Evolutionary conservation across 1,139 yeast genomes (phyloP), one percentile per base, ranked within the genome.

Genomic region (Kodamaea alishanica): DNA sequence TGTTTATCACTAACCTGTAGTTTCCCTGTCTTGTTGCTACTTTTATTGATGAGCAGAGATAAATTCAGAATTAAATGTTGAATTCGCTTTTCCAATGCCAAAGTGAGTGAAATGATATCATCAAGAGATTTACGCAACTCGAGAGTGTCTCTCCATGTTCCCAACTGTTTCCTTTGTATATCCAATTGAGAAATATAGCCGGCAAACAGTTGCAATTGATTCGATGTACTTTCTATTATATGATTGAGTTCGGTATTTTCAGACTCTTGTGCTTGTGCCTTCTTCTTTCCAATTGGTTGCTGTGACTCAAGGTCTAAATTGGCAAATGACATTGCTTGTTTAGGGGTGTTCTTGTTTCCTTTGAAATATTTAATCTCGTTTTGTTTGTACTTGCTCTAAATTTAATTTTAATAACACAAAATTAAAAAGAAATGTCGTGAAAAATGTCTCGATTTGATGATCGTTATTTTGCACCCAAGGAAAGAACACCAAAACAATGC

Each of bases 291-390:
- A 6, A 49, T 33, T 12, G 60, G 56, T 38, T 47, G 61, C 47
- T 79, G 84, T 2, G 84, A 77, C 53, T 79, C 85, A 8, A 76
- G 46, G 55, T 79, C 85, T 33, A 62, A 63, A 43, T 74, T 73
- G 32, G 82, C 79, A 63, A 80, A 79, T 3, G 86, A 80, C 86
- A 80, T 80, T 12, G 26, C 10, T 28, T 25, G 20, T 27, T 20
- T 7, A 10, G 28, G 10, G 4, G 28, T 26, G 28, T 10, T 26
- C 10, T 9, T 9, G 28, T 26, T 26, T 26, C 10, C n/a, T 26
- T 26, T 9, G 28, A 26, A 26, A 26, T 26, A 4, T 8, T 27
- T 5, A 15, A 5, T 27, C 8, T 27, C n/a, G 9, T 27, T 27
- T 8, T 11, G 5, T 8, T 15, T 27, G 5, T 27, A 9, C 30